These are phyloP conservation scores for Pyrenophora graminea DNA, from an alignment of 2,329 filamentous ascomycete species.

Conservation along the genomic window DNA sequence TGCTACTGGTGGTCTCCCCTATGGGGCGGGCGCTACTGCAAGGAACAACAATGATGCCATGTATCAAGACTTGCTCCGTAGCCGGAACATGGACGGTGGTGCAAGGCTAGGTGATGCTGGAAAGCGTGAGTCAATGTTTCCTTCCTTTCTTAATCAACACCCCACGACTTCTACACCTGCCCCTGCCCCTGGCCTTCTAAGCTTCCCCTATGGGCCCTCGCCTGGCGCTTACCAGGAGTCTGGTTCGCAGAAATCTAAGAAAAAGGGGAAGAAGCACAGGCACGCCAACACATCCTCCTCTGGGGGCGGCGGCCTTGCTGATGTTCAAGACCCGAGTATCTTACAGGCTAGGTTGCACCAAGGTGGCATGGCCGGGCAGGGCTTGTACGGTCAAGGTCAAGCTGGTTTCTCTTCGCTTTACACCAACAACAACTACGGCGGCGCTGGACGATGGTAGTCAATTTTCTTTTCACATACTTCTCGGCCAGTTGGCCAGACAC, in stretches of 20 bases:
- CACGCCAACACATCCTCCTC: constrained; percentile 99
- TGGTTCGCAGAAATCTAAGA: constrained; percentile 93
- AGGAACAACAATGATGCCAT: constrained; percentile 81
- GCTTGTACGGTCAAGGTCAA: constrained; percentile 84
- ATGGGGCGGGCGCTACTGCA: constrained; percentile 62
- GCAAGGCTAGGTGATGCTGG: constrained; percentile 78
- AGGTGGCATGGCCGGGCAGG: constrained; percentile 79
- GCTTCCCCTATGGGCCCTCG: constrained; percentile 87
- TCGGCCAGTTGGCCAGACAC: constrained; percentile 30
- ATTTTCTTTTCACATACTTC: constrained; percentile 41
- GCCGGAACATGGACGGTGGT: constrained; percentile 62
- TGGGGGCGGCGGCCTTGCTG: constrained; percentile 97
- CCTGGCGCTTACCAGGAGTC: constrained; percentile 87
- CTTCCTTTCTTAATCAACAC: constrained; percentile 86
- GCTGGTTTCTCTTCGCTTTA: constrained; percentile 95
- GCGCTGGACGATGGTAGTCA: constrained; percentile 46
- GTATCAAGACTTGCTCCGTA: constrained; percentile 75
- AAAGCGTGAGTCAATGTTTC: constrained; percentile 99
- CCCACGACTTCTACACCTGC: constrained; percentile 80
- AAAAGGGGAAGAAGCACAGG: constrained; percentile 99
- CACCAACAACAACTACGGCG: constrained; percentile 58
- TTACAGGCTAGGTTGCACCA: constrained; percentile 97
- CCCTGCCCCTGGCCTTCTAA: constrained; percentile 88
- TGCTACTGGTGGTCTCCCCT: constrained; percentile 67
- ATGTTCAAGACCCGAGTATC: constrained; percentile 99